Evolutionary conservation across 176 grass and related monocot species (phyloP), one percentile per base, ranked within the genome.

Genomic region (Hyparrhenia diplandra): DNA sequence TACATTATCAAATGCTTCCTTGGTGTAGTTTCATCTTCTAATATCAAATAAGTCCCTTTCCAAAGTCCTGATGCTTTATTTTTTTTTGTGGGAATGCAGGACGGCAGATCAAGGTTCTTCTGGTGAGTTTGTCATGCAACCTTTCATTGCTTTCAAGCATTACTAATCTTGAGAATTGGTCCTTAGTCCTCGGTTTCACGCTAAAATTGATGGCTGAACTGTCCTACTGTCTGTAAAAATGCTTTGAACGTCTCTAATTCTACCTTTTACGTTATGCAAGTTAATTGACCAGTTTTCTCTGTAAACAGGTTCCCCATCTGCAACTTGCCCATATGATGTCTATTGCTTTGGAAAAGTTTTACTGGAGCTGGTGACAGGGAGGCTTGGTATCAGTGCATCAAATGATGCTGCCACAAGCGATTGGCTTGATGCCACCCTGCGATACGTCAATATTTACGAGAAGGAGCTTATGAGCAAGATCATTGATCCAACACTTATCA

Each of bases 401-500:
- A 92, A 80, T 30, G 92, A 92, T 75, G 62, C 85, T 63, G 51
- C 87, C 41, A 90, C 85, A 10, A 89, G 59, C 14, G 87, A 93
- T 24, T 93, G 97, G 91, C 84, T 99, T 36, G 97, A 91, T 74
- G 76, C 79, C 66, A 90, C 75, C 0, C 49, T 99, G 68, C 93
- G 74, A 6, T 96, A 85, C 36, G 86, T 99, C 76, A 93, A 88
- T 71, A 93, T 99, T 79, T 90, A 91, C 20, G 90, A 99, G 76
- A 99, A 99, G 62, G 92, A 99, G 65, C 87, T 93, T 16, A 89
- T 99, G 73, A 89, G 90, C 45, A 99, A 88, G 84, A 96, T 99
- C 52, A 90, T 99, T 21, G 97, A 99, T 59, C 97, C 97, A 31
- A 86, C 77, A 1, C 88, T 99, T 31, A 95, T 99, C 35, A 86